phyloP scores from a whole-genome alignment of 2,329 filamentous ascomycete species.

The Fusarium sp. region DNA sequence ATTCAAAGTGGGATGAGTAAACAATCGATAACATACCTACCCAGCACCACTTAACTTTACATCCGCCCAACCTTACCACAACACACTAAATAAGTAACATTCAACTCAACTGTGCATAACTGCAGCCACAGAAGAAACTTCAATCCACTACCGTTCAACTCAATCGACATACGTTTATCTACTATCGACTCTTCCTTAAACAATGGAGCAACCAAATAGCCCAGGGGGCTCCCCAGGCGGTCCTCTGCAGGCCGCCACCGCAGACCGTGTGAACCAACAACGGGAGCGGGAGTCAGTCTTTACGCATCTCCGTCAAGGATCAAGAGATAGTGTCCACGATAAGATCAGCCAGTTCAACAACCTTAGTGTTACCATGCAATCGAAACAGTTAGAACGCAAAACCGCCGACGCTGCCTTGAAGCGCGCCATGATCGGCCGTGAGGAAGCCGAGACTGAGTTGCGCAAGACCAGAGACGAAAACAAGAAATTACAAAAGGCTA shows the following conservation, averaged over 20 bases:
- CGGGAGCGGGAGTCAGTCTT: conserved; percentile 54
- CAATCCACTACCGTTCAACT: not conserved
- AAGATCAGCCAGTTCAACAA: conserved; percentile 80
- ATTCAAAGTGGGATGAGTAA: conserved; percentile 43
- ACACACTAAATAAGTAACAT: conserved; percentile 32
- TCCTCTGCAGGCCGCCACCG: conserved; percentile 71
- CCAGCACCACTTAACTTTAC: conserved; percentile 27
- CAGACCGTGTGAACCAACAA: conserved; percentile 71
- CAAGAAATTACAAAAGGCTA: conserved; percentile 64
- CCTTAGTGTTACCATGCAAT: conserved; percentile 70
- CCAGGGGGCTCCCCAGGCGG: conserved; percentile 66
- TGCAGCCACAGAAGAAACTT: conserved; percentile 7
- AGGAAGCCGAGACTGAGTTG: conserved; percentile 78
- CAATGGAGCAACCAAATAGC: conserved; percentile 52
- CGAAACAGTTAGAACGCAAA: conserved; percentile 72
- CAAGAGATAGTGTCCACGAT: conserved; percentile 71
- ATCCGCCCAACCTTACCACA: conserved; percentile 6
- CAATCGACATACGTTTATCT: not conserved
- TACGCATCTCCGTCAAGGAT: conserved; percentile 53
- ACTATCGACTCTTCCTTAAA: conserved; percentile 5
- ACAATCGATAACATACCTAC: conserved; percentile 28
- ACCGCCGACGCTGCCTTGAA: conserved; percentile 74
- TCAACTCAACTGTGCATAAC: conserved; percentile 22
- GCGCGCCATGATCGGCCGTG: conserved; percentile 74
- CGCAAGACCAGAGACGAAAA: conserved; percentile 72